phyloP scores from a whole-genome alignment of 495 filamentous ascomycete species.

The Lasiosphaeria ovina region DNA sequence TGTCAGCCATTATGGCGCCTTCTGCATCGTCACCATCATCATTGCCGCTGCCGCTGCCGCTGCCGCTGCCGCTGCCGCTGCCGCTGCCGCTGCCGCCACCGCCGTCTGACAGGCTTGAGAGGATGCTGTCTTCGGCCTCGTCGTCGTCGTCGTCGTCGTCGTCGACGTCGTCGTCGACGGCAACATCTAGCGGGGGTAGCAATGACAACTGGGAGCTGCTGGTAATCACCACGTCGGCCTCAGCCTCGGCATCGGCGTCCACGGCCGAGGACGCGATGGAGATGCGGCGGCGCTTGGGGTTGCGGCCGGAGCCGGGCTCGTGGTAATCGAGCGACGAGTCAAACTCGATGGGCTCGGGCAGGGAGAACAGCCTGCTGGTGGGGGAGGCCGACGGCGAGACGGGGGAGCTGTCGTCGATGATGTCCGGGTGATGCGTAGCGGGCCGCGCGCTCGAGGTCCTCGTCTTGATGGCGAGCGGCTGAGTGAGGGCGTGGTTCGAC shows the following conservation, averaged over 20 bases:
- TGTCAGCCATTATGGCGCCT: too few relatives aligned
- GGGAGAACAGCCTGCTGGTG: constrained; percentile 5
- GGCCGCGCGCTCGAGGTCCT: constrained; percentile 16
- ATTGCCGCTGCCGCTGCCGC: not conserved
- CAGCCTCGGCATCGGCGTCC: constrained; percentile 16
- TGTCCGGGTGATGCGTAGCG: constrained; percentile 30
- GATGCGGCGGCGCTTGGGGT: constrained; percentile 30
- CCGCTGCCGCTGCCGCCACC: too few relatives aligned
- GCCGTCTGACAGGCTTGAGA: too few relatives aligned
- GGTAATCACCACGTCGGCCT: constrained; percentile 17
- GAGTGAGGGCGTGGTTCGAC: constrained; percentile 20
- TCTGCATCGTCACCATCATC: not conserved
- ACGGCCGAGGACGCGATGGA: constrained; percentile 18
- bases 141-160: constrained; percentile 6
- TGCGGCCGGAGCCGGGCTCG: constrained; percentile 11
- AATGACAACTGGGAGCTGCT: not conserved
- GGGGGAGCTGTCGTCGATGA: constrained; percentile 28
- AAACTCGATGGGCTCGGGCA: constrained; percentile 37
- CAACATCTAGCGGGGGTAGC: too few relatives aligned
- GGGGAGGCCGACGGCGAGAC: constrained; percentile 12
- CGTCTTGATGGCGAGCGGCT: constrained; percentile 21
- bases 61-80: too few relatives aligned
- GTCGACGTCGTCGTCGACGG: constrained; percentile 2
- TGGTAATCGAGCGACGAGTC: constrained; percentile 23
- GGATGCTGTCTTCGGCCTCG: constrained; percentile 5